phyloP scores from a whole-genome alignment of 768 basidiomycete genomes.

The Flagelloscypha sp. region DNA sequence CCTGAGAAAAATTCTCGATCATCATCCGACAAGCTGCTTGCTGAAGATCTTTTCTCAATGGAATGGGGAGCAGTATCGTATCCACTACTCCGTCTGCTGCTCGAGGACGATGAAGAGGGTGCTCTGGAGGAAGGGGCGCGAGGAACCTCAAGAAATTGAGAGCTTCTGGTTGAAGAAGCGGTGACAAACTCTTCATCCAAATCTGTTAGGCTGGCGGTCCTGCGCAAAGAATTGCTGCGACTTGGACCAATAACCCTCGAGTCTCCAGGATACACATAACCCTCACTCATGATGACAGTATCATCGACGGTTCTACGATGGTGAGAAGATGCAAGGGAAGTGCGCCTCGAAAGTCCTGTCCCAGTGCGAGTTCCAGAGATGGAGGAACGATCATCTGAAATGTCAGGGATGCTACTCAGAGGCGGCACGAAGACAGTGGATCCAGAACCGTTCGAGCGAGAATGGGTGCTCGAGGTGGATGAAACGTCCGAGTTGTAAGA shows the following conservation, averaged over 20 bases:
- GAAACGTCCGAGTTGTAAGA: slow-evolving; percentile 42
- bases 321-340: slow-evolving; percentile 47
- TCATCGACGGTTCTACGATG: slow-evolving; percentile 70
- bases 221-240: slow-evolving; percentile 45
- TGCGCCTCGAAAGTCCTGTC: slow-evolving; percentile 27
- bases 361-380: slow-evolving; percentile 24
- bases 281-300: slow-evolving; percentile 53
- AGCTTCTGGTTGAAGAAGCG: too few relatives aligned
- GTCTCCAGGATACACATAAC: slow-evolving; percentile 67
- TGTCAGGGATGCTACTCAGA: slow-evolving; percentile 58
- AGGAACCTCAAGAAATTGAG: too few relatives aligned
- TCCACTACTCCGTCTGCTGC: too few relatives aligned
- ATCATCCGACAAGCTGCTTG: slow-evolving; percentile 22
- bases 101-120: too few relatives aligned
- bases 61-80: slow-evolving; percentile 37
- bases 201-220: slow-evolving; percentile 73
- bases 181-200: slow-evolving; percentile 62
- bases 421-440: slow-evolving; percentile 77
- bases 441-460: slow-evolving; percentile 56
- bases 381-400: slow-evolving; percentile 47
- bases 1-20: slow-evolving; percentile 36
- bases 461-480: slow-evolving; percentile 34
- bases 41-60: slow-evolving; percentile 23
- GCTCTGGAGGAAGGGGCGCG: too few relatives aligned
- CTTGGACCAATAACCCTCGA: slow-evolving; percentile 65